Evolutionary conservation across 371 early-diverging fungal genomes (phyloP), one percentile per base, ranked within the genome.

Genomic region (Mucor saturninus): DNA sequence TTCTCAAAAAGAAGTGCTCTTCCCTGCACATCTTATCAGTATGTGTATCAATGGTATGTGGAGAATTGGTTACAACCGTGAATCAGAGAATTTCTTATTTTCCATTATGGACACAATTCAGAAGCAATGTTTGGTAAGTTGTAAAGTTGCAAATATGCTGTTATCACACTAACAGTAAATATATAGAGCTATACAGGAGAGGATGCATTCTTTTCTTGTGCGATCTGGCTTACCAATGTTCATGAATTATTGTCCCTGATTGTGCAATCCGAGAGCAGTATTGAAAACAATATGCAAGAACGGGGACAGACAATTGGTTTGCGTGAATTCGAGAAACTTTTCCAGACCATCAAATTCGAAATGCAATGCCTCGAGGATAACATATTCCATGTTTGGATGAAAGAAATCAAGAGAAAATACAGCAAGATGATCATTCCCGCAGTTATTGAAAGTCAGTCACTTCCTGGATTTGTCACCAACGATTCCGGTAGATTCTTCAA

Each of bases 201-300:
- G 37, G 85, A 85, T 4, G 81, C 85, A 35, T 75, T 86, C 40
- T 67, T 86, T 65, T 83, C 91, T 37, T 83, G 86, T 48, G 79
- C 85, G 52, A 95, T 94, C 78, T 98, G 98, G 98, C 81, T 97
- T 30, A 90, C 94, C 46, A 98, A 98, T 72, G 90, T 93, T 46
- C 95, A 91, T 60, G 97, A 97, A 75, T 81, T 98, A 28, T 74
- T 95, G 59, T 91, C 91, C 1, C 62, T 85, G 54, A 68, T 79
- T 30, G 75, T 74, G 15, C 58, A 61, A 10, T 66, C 84, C 2
- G 84, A 81, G 48, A 66, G 66, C 4, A 54, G 63, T 14, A 61
- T 79, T 35, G 69, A 77, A 26, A 71, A 54, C 15, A 80, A 78
- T 43, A 68, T 80, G 58, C 45, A 64, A 9, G 52, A 62, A 42